Conservation (phyloP, 495 filamentous ascomycete species). For the Peziza echinospora region DNA sequence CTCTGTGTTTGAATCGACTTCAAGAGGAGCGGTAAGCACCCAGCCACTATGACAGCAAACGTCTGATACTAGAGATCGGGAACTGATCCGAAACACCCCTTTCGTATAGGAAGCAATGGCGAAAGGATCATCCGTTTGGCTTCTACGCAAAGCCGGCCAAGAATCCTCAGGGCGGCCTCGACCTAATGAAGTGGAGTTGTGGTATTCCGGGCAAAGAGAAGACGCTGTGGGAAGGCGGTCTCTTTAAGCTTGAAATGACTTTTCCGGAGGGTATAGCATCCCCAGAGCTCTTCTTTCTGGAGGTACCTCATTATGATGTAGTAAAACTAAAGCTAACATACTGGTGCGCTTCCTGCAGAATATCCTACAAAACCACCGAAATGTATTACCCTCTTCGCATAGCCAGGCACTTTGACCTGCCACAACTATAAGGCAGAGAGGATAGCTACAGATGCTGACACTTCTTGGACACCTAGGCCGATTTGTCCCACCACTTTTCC, state of each 20-base stretch:
- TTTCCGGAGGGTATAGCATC: slow-evolving; percentile 64
- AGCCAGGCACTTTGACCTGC: not conserved
- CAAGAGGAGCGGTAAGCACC: slow-evolving; percentile 63
- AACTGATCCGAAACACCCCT: too few species aligned
- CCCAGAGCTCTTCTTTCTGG: slow-evolving; percentile 1
- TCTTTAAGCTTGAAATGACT: slow-evolving; percentile 78
- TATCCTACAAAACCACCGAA: slow-evolving; percentile 98
- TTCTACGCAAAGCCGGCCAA: slow-evolving; percentile 83
- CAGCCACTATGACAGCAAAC: slow-evolving; percentile 6
- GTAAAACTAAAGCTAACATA: not conserved
- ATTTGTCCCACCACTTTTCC: slow-evolving; percentile 89
- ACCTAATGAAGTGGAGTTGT: slow-evolving; percentile 91
- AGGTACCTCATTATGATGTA: too few species aligned
- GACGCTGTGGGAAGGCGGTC: slow-evolving; percentile 87
- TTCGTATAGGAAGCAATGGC: slow-evolving; percentile 91
- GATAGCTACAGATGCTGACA: not conserved
- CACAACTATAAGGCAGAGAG: not conserved
- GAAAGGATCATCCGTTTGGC: slow-evolving; percentile 88
- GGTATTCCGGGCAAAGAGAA: slow-evolving; percentile 87
- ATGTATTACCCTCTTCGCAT: slow-evolving; percentile 34
- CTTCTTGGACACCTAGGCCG: slow-evolving; percentile 79
- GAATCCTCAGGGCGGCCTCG: slow-evolving; percentile 56
- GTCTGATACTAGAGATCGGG: slow-evolving; percentile 4
- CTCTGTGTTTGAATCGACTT: slow-evolving; percentile 69
- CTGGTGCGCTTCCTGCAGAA: slow-evolving; percentile 38